Evolutionary conservation across 148 eudicot genomes (phyloP).

Genomic region (Persicaria maculosa): DNA sequence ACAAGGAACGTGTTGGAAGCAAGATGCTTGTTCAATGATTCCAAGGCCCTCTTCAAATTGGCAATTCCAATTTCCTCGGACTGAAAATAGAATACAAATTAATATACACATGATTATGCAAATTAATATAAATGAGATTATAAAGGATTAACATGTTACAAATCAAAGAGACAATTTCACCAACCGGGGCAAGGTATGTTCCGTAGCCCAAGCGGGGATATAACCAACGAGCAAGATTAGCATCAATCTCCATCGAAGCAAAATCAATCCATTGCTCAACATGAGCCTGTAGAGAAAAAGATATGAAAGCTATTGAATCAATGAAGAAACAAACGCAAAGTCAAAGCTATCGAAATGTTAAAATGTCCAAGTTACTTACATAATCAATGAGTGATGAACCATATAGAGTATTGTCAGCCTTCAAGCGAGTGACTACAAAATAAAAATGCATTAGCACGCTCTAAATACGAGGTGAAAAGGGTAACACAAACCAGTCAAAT

Average conservation of each 20-base stretch:
- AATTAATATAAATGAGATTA: not conserved
- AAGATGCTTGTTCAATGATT: conserved; percentile 59
- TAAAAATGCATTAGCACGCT: not conserved
- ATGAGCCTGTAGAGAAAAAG: conserved; percentile 27
- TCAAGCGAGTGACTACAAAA: conserved; percentile 38
- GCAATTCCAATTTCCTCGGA: conserved; percentile 64
- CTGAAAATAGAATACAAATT: conserved; percentile 14
- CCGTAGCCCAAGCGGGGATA: conserved; percentile 40
- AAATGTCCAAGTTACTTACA: conserved; percentile 27
- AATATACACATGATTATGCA: not conserved
- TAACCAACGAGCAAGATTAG: conserved; percentile 30
- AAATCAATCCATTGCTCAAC: conserved; percentile 73
- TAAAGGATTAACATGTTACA: not conserved
- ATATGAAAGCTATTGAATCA: not conserved
- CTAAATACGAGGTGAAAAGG: not conserved
- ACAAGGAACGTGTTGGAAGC: conserved; percentile 65
- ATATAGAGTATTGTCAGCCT: conserved; percentile 37
- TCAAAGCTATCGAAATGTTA: not conserved
- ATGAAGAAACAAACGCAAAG: not conserved
- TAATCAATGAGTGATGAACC: conserved; percentile 45
- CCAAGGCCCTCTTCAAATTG: conserved; percentile 56
- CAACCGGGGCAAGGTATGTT: conserved; percentile 35
- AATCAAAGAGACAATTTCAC: conserved; percentile 14
- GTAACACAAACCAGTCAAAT: too few species aligned
- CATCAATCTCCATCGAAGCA: conserved; percentile 48